Evolutionary conservation across 2,329 filamentous ascomycete genomes (phyloP), one percentile per base, ranked within the genome.

Genomic region (Fusarium burgessii): DNA sequence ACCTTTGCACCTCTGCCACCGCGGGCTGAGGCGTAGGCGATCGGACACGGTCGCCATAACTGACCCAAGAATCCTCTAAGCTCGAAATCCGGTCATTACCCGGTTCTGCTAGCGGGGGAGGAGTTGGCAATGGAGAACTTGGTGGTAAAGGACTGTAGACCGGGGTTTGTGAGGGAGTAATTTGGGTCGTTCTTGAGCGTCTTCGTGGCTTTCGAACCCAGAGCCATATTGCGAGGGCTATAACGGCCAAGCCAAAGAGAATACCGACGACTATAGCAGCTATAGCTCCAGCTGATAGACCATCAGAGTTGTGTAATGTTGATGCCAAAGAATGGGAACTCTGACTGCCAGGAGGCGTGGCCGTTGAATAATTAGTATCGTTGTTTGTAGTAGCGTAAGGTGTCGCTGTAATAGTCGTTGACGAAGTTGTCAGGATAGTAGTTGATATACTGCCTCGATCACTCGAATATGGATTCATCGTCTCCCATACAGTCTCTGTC

Each of bases 1-100:
- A 77, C 38, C 71, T 77, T 47, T 47, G 68, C 6, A 70, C 57
- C 58, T 77, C 74, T 14, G 74, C 74, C 32, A 77, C 66, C 5
- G 74, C 74, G 2, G 73, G 73, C 50, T 69, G 75, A 11, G 74
- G 74, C 11, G 74, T 76, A 7, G 74, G 68, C 17, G 73, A 77
- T 20, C 54, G 60, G 5, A 68, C 63, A 15, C 74, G 66, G 20
- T 77, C 72, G n/a, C 70, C 63, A 5, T 55, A 66, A 13, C 65
- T 64, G 27, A 62, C 42, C 71, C 67, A 76, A 0, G 68, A 71
- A n/a, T 66, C 58, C 8, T 65, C 61, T 18, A 63, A 52, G 12
- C 57, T 62, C 4, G 52, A 46, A 20, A 54, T 35, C 10, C 41
- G 57, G 9, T 72, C 70, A 5, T 41, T 46, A 25, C 47, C 56